phyloP scores from a whole-genome alignment of 257 asterid species.

The Paraleonurus japonicus region DNA sequence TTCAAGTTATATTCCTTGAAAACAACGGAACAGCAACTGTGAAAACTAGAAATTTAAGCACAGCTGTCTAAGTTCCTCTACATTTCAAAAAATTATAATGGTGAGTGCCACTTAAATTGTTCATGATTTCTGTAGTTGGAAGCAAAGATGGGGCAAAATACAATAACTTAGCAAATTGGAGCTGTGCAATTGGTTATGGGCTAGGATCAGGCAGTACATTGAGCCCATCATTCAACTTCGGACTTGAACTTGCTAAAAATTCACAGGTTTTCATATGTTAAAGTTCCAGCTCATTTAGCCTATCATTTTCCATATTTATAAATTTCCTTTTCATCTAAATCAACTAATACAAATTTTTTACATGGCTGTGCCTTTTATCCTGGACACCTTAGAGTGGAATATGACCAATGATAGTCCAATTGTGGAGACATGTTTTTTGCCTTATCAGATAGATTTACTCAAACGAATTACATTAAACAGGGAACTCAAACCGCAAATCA shows the following conservation, averaged over 20 bases:
- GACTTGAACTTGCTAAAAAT: slow-evolving; percentile 79
- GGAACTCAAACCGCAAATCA: slow-evolving; percentile 5
- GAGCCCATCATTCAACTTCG: slow-evolving; percentile 92
- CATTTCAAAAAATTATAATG: background rate
- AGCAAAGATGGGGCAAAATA: slow-evolving; percentile 54
- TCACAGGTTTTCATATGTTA: slow-evolving; percentile 61
- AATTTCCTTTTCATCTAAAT: slow-evolving; percentile 12
- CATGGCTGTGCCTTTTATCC: slow-evolving; percentile 10
- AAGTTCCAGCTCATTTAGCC: slow-evolving; percentile 7
- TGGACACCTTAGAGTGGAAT: slow-evolving; percentile 4
- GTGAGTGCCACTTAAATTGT: slow-evolving; percentile 18
- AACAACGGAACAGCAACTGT: background rate
- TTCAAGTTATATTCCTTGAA: slow-evolving; percentile 6
- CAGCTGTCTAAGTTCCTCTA: background rate
- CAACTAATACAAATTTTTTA: background rate
- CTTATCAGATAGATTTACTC: background rate
- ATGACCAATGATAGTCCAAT: background rate
- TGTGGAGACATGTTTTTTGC: background rate
- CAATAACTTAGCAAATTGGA: slow-evolving; percentile 81
- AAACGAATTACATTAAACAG: background rate
- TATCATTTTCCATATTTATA: slow-evolving; percentile 1
- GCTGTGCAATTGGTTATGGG: slow-evolving; percentile 91
- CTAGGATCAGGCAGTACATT: slow-evolving; percentile 88
- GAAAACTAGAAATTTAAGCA: slow-evolving; percentile 6
- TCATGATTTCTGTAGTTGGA: slow-evolving; percentile 49